Base-by-base conservation (phyloP, 345 rosid genomes). In the Firmiana major region DNA sequence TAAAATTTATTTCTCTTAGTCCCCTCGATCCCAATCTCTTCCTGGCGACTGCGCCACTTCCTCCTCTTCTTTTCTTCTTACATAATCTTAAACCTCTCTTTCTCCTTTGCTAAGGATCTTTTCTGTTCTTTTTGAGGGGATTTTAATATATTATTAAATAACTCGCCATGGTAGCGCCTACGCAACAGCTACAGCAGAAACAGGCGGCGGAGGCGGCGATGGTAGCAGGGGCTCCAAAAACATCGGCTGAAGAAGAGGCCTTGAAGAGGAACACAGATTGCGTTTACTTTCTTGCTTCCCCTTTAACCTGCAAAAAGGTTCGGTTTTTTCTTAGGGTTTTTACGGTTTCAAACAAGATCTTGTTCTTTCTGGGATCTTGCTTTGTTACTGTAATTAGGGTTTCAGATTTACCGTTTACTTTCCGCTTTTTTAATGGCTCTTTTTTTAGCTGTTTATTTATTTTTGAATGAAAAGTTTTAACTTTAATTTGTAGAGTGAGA, bases 301-400 rank as follows among this genome's bases (percentile, higher is more conserved):
- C 99, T 84, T 84, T 92, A 79, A 93, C 98, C 81, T 95, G 99
- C 94, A 93, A 93, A 86, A 95, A 95, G 99, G 99, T 95, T 62
- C n/a, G 12, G 1, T 12, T 53, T 53, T 28, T 16, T 11, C 64
- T 74, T 75, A 36, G 26, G 64, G 48, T 75, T 79, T 74, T 78
- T 73, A 22, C 60, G 28, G 58, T 75, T 55, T 69, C 49, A 55
- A 31, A 24, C 77, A 19, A 75, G 75, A 75, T 80, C 67, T 63
- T 71, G 22, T 28, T 48, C 12, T 69, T 68, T 31, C 6, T 7
- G 34, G 68, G 77, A 77, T 77, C 74, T 76, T 34, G 16, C 59
- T 15, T 43, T 21, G 9, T 15, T 13, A n/a, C 26, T 79, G 34
- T 17, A 38, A 72, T 78, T 83, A 75, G 87, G 87, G 83, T 85